These are phyloP conservation scores for Orbilia javanica DNA, from an alignment of 2,329 filamentous ascomycete genomes.

Conservation along the genomic window DNA sequence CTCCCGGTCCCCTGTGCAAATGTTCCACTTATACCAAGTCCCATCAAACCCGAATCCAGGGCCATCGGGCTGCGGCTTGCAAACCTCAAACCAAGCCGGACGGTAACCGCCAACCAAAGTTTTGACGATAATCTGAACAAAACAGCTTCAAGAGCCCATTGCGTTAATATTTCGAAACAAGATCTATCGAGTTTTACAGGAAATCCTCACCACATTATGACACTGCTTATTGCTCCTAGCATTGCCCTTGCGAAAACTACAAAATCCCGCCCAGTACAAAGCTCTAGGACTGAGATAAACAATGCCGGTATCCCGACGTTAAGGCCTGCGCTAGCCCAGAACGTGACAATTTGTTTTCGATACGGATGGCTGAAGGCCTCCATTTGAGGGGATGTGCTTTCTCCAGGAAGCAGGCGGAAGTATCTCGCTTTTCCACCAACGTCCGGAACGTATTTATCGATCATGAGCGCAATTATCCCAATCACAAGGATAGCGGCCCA, in stretches of 20 bases:
- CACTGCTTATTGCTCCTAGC: constrained; percentile 41
- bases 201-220: constrained; percentile 43
- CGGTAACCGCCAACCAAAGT: constrained; percentile 40
- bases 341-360: constrained; percentile 49
- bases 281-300: constrained; percentile 32
- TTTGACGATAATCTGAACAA: constrained; percentile 48
- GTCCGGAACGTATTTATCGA: constrained; percentile 52
- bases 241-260: constrained; percentile 32
- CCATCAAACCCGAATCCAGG: constrained; percentile 36
- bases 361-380: constrained; percentile 44
- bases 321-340: constrained; percentile 43
- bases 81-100: constrained; percentile 39
- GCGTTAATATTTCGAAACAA: not conserved
- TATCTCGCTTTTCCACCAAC: constrained; percentile 44
- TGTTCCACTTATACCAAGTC: constrained; percentile 48
- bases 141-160: constrained; percentile 22
- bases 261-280: constrained; percentile 36
- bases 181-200: too few relatives aligned
- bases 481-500: constrained; percentile 39
- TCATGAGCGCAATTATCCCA: constrained; percentile 44
- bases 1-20: constrained; percentile 42
- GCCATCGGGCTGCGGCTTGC: constrained; percentile 31
- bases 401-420: constrained; percentile 44
- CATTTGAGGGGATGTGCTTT: constrained; percentile 48
- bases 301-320: constrained; percentile 43